A percentile compares a stretch with the other conserved stretches of the same genome.
Conservation (phyloP, 176 grass and related monocot species). For the Chloris gayana region DNA sequence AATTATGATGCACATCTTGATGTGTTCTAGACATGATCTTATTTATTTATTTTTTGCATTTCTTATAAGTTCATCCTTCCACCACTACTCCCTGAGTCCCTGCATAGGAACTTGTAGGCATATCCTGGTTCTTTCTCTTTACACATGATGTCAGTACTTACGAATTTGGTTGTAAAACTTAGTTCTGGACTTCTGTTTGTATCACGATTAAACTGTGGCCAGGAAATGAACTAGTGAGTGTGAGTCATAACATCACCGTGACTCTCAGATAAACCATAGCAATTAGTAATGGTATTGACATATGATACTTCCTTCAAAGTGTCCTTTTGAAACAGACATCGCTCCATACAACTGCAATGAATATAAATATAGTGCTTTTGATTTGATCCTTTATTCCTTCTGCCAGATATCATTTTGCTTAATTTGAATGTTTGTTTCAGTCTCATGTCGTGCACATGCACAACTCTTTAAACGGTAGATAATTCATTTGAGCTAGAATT, state of each 20-base stretch:
- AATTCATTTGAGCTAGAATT: slow-evolving; percentile 13
- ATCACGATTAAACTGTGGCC: background rate
- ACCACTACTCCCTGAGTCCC: background rate
- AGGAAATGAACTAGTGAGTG: background rate
- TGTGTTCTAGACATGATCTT: slow-evolving; percentile 2
- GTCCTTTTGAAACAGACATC: background rate
- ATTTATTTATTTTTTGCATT: background rate
- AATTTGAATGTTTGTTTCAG: background rate
- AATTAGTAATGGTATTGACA: background rate
- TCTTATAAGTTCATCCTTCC: background rate
- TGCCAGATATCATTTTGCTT: slow-evolving; percentile 15
- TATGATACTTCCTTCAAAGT: background rate
- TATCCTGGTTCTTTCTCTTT: background rate
- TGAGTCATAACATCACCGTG: background rate
- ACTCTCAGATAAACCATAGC: slow-evolving; percentile 6
- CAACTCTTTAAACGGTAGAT: background rate
- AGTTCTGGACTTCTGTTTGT: background rate
- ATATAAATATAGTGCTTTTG: background rate
- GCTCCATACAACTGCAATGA: background rate
- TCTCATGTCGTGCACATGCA: background rate
- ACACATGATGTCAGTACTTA: background rate
- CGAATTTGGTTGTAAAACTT: background rate
- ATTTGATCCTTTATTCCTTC: background rate
- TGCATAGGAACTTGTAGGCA: slow-evolving; percentile 10
- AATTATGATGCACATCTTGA: background rate